Base-by-base conservation (phyloP, 768 basidiomycete genomes). In the Asterophora lycoperdoides region DNA sequence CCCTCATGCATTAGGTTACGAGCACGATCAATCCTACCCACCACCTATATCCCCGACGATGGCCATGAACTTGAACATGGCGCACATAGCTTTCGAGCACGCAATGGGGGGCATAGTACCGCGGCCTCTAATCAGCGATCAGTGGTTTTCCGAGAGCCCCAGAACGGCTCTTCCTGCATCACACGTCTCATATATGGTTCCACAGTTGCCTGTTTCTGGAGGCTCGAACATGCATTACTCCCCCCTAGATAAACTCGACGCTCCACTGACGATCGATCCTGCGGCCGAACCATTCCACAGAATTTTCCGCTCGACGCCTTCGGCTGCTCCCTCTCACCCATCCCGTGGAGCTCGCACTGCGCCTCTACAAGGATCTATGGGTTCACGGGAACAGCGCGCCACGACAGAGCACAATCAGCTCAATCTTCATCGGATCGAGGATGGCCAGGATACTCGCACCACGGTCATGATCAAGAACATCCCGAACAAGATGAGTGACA, bases 401-500 rank as follows among this genome's bases (percentile, higher is more conserved):
- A 54, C 57, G 8, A 56, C 57, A 5, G 71, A 74, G 41, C 63
- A 68, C 20, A 75, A 75, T 52, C 71, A 71, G 47, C 56, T 94
- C 20, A 83, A 89, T 64, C 65, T 92, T 10, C 73, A 70, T 36
- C 75, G 75, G 49, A 93, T 94, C 57, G 87, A 86, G 64, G 77
- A 76, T 26, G 92, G 92, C 4, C 65, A 74, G 50, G 89, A 92
- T 57, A 89, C 84, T 30, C 75, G 90, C 28, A 89, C 89, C 29
- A 91, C 90, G 23, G 83, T 91, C 41, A 91, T 90, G 87, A 81
- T 89, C 53, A 91, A 93, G 69, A 94, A 94, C 60, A 89, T 94
- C 38, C 92, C 92, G 2, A 94, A 93, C 68, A 92, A 93, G 66
- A 89, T 90, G 86, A 84, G 74, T 53, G 86, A 89, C 65, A 76